Evolutionary conservation across 768 basidiomycete genomes (phyloP), one percentile per base, ranked within the genome.

Genomic region (Astraeus odoratus): DNA sequence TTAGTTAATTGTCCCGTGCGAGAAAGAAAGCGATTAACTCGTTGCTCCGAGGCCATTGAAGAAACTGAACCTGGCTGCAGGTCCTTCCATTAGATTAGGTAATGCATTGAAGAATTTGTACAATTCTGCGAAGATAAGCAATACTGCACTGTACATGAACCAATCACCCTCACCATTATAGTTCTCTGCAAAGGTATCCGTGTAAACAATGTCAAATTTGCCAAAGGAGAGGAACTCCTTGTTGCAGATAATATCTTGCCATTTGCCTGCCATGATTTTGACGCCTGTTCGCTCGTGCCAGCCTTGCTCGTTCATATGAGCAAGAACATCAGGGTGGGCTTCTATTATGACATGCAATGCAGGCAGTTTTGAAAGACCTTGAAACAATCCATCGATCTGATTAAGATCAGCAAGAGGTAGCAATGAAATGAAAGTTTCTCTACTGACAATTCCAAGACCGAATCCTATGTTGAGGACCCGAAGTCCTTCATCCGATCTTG

Each of bases 21-120:
- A 20, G 18, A 5, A 37, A 29, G 39, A 31, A 27, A 19, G 68
- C 83, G n/a, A n/a, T n/a, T 61, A 58, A 86, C 90, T 92, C 7
- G 92, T 97, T 24, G 94, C 95, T 13, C 90, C 96, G 8, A 99
- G 76, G 10, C 96, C 96, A 57, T 99, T 91, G 75, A 98, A 99
- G 67, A 98, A 99, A 49, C 91, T 85, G 60, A 94, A 88, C 13
- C 80, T 72, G n/a, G 86, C 83, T 12, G 80, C 71, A n/a, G 80
- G 75, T 12, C 81, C 80, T 18, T 74, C 72, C 13, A 97, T 70
- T 4, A 99, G 71, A 54, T 86, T 73, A 3, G 89, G 90, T 2
- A 96, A 63, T 36, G 75, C 69, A 44, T 81, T 78, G 63, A 99
- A 97, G 67, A 98, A 95, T 24, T 69, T 68, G 53, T 77, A 78